phyloP scores from a whole-genome alignment of 139 green algal species.

The Protoeuglena noctilucae region DNA sequence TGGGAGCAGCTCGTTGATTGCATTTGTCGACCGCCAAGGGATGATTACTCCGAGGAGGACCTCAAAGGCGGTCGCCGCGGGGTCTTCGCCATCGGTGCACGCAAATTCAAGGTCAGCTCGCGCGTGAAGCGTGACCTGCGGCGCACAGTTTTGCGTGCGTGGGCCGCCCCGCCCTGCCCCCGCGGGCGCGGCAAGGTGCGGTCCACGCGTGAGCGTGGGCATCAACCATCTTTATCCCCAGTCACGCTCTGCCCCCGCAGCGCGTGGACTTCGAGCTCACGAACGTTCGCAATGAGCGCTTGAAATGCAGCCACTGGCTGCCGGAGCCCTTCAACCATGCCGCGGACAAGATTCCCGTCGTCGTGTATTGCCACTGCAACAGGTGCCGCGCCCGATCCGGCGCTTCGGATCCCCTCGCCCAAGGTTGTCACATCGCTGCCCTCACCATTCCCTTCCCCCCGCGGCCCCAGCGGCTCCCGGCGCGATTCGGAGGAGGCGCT shows the following conservation, averaged over 20 bases:
- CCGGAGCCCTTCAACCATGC: too few relatives aligned
- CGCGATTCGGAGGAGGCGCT: slow-evolving; percentile 66
- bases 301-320: slow-evolving; percentile 2
- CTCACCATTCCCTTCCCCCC: neutral
- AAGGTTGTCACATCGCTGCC: neutral
- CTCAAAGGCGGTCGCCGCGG: too few relatives aligned
- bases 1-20: slow-evolving; percentile 67
- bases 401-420: neutral
- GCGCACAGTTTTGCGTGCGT: too few relatives aligned
- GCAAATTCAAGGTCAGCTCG: too few relatives aligned
- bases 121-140: too few relatives aligned
- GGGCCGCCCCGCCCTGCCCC: too few relatives aligned
- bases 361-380: slow-evolving; percentile 85
- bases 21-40: slow-evolving; percentile 65
- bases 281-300: slow-evolving; percentile 1
- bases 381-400: slow-evolving; percentile 7
- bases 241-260: too few relatives aligned
- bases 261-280: slow-evolving; percentile 9
- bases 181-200: too few relatives aligned
- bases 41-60: slow-evolving; percentile 33
- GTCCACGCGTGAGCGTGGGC: too few relatives aligned
- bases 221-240: too few relatives aligned
- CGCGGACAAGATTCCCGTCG: slow-evolving; percentile 26
- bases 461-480: slow-evolving; percentile 37
- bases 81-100: too few relatives aligned